A percentile compares a stretch with the other conserved stretches of the same genome.
These are phyloP conservation scores for Cymodocea nodosa DNA, from an alignment of 116 monocot species.

Conservation along the genomic window DNA sequence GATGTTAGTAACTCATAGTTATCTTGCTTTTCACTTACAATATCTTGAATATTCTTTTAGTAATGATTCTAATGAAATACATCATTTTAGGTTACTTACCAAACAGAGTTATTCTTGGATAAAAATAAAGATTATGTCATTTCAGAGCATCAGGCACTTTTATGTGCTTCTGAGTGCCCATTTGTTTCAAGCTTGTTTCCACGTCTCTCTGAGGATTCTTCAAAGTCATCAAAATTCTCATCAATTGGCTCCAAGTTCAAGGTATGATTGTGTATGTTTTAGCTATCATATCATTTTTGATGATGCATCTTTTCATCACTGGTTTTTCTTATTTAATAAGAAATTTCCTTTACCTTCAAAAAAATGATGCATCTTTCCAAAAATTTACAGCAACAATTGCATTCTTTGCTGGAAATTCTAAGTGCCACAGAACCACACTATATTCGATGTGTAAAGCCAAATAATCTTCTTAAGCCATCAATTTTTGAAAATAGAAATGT, in stretches of 20 bases:
- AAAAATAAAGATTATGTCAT: conserved; percentile 93
- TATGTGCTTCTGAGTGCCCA: conserved; percentile 52
- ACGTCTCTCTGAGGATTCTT: conserved; percentile 42
- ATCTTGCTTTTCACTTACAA: background rate
- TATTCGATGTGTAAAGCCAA: conserved; percentile 91
- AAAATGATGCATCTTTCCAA: background rate
- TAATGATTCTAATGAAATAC: conserved; percentile 1
- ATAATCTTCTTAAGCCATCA: conserved; percentile 80
- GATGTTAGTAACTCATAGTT: conserved; percentile 38
- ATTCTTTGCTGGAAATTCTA: conserved; percentile 70
- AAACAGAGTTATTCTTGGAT: conserved; percentile 77
- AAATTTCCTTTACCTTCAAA: no score
- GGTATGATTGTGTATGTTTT: conserved; percentile 20
- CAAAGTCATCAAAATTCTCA: conserved; percentile 85
- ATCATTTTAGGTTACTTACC: conserved; percentile 69
- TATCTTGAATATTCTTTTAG: background rate
- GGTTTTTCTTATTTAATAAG: no score
- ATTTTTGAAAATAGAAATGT: conserved; percentile 88
- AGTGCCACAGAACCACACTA: conserved; percentile 88
- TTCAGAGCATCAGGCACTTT: conserved; percentile 70
- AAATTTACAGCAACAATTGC: conserved; percentile 77
- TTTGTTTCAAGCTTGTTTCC: conserved; percentile 76
- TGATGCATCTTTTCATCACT: background rate
- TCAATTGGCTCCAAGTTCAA: conserved; percentile 83
- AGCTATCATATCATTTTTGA: background rate